phyloP scores from a whole-genome alignment of 495 filamentous ascomycete species.

The Collariella sp. region DNA sequence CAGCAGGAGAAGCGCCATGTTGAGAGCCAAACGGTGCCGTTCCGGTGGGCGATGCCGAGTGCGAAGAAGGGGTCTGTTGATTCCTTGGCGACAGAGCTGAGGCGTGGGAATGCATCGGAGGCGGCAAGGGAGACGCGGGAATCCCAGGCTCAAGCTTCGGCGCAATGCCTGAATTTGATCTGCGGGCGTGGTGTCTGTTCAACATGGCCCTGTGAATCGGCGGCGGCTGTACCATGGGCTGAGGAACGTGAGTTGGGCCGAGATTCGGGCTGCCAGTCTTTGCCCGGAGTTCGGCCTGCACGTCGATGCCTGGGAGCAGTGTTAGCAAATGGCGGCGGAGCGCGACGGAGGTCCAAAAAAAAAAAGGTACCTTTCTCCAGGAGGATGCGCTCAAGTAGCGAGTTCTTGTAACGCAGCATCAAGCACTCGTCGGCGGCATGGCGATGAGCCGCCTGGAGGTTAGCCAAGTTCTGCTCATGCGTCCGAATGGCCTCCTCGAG shows the following conservation, averaged over 20 bases:
- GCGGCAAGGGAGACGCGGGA: slow-evolving; percentile 40
- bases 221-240: slow-evolving; percentile 55
- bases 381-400: slow-evolving; percentile 85
- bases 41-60: slow-evolving; percentile 66
- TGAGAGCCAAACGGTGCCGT: slow-evolving; percentile 67
- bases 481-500: slow-evolving; percentile 95
- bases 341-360: not conserved
- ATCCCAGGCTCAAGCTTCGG: slow-evolving; percentile 60
- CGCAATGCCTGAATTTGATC: slow-evolving; percentile 60
- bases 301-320: slow-evolving; percentile 69
- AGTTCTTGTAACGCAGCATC: slow-evolving; percentile 98
- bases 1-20: slow-evolving; percentile 56
- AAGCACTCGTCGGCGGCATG: slow-evolving; percentile 94
- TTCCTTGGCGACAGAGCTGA: slow-evolving; percentile 47
- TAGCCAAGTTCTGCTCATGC: slow-evolving; percentile 88
- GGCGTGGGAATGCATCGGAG: slow-evolving; percentile 46
- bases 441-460: slow-evolving; percentile 86
- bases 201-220: slow-evolving; percentile 65
- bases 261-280: slow-evolving; percentile 72
- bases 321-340: not conserved
- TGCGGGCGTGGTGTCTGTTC: slow-evolving; percentile 60
- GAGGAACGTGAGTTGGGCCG: slow-evolving; percentile 52
- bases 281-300: slow-evolving; percentile 85
- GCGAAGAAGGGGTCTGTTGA: slow-evolving; percentile 75
- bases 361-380: slow-evolving; percentile 73